phyloP scores from a whole-genome alignment of 2,329 filamentous ascomycete genomes.

The Colletotrichum scovillei region DNA sequence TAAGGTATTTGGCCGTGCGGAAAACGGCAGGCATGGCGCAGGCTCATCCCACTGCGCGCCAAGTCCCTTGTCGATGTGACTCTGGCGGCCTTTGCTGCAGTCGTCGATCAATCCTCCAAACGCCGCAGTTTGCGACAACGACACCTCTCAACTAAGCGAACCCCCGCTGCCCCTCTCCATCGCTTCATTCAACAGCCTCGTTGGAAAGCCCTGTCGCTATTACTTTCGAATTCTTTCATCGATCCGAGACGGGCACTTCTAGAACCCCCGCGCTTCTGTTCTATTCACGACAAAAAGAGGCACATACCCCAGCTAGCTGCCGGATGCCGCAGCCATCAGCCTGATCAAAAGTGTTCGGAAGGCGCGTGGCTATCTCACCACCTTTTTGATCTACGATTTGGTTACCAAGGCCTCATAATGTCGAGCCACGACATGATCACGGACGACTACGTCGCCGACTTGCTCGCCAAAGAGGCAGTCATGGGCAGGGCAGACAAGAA shows the following conservation, averaged over 20 bases:
- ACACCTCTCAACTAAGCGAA: not conserved
- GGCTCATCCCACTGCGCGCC: conserved; percentile 3
- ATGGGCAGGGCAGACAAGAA: conserved; percentile 72
- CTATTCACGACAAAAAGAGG: not conserved
- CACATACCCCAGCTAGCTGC: not conserved
- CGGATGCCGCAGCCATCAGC: not conserved
- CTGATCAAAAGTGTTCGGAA: not conserved
- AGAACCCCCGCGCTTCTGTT: not conserved
- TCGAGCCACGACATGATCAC: conserved; percentile 65
- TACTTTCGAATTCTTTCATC: not conserved
- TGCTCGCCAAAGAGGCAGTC: conserved; percentile 84
- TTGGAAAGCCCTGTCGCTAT: not conserved
- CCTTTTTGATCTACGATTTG: not conserved
- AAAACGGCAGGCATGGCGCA: not conserved
- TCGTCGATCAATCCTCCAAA: conserved; percentile 17
- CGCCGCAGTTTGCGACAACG: conserved; percentile 24
- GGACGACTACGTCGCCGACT: conserved; percentile 82
- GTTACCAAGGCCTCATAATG: conserved; percentile 43
- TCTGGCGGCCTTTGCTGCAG: not conserved
- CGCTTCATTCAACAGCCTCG: not conserved
- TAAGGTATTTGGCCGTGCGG: not conserved
- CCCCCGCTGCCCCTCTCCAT: conserved; percentile 10
- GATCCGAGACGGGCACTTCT: not conserved
- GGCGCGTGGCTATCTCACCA: not conserved
- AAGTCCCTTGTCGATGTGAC: conserved; percentile 2